Evolutionary conservation across 169 alveolate species (phyloP).

Genomic region (Eimeria maxima): DNA sequence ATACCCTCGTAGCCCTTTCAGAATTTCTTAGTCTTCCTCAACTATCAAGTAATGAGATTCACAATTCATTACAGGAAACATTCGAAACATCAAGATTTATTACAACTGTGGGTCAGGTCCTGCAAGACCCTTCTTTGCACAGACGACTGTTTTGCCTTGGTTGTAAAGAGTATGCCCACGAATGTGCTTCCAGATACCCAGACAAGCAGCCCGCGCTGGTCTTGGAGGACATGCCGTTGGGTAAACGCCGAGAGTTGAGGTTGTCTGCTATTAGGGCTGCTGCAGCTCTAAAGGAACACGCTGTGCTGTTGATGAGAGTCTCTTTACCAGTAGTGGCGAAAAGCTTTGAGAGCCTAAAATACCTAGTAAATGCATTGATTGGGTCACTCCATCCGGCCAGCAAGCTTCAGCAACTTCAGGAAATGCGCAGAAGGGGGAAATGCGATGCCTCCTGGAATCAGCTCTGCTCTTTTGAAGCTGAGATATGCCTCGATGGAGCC

Average conservation of each 20-base stretch:
- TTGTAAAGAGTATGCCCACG: slow-evolving; percentile 21
- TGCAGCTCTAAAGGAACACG: slow-evolving; percentile 31
- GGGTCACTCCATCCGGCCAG: slow-evolving; percentile 39
- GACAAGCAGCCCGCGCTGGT: slow-evolving; percentile 1
- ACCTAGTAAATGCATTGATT: not conserved
- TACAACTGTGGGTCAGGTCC: not conserved
- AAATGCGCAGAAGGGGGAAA: not conserved
- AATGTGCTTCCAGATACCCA: slow-evolving; percentile 49
- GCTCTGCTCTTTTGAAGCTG: not conserved
- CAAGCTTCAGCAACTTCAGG: slow-evolving; percentile 32
- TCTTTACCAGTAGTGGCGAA: not conserved
- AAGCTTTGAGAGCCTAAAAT: not conserved
- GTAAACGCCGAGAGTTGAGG: slow-evolving; percentile 59
- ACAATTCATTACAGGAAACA: not conserved
- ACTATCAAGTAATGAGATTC: not conserved
- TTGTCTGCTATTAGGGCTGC: slow-evolving; percentile 46
- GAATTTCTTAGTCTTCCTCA: not conserved
- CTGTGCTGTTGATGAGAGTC: slow-evolving; percentile 23
- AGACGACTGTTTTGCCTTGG: slow-evolving; percentile 26
- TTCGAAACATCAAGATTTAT: slow-evolving; percentile 14
- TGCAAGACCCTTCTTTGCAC: slow-evolving; percentile 23
- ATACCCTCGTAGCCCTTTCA: slow-evolving; percentile 40
- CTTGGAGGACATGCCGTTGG: slow-evolving; percentile 58
- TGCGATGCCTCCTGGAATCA: not conserved
- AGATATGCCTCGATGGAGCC: not conserved